Conservation (phyloP, 441 rosid genomes). For the Erodium texanum region DNA sequence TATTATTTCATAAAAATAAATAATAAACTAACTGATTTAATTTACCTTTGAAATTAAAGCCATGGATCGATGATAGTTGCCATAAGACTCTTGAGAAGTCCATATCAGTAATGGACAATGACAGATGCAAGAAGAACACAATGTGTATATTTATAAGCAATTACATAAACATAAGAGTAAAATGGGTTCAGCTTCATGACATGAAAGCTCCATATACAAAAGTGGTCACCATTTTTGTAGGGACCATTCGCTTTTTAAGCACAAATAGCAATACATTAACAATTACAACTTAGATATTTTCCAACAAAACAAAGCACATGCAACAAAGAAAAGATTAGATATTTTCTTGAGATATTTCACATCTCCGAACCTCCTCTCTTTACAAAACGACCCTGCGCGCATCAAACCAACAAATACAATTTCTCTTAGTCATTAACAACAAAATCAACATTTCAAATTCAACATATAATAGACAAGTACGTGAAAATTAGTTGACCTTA, state of each 20-base stretch:
- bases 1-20: too few species aligned
- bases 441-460: background rate
- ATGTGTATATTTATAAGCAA: too few species aligned
- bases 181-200: too few species aligned
- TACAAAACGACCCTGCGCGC: background rate
- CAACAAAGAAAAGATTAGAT: background rate
- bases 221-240: background rate
- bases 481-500: constrained; percentile 30
- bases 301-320: background rate
- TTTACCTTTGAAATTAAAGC: too few species aligned
- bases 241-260: background rate
- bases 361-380: background rate
- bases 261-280: background rate
- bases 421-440: background rate
- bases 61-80: too few species aligned
- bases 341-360: background rate
- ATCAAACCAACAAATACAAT: background rate
- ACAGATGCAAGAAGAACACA: too few species aligned
- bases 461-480: background rate
- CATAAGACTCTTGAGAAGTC: too few species aligned
- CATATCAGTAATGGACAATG: too few species aligned
- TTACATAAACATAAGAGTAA: background rate
- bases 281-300: background rate
- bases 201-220: too few species aligned
- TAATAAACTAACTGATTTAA: too few species aligned